Percentiles rank a stretch among this genome's conserved stretches.
These are phyloP conservation scores for Aspergillus nidulans DNA, from an alignment of 495 filamentous ascomycete species.

Conservation along the genomic window DNA sequence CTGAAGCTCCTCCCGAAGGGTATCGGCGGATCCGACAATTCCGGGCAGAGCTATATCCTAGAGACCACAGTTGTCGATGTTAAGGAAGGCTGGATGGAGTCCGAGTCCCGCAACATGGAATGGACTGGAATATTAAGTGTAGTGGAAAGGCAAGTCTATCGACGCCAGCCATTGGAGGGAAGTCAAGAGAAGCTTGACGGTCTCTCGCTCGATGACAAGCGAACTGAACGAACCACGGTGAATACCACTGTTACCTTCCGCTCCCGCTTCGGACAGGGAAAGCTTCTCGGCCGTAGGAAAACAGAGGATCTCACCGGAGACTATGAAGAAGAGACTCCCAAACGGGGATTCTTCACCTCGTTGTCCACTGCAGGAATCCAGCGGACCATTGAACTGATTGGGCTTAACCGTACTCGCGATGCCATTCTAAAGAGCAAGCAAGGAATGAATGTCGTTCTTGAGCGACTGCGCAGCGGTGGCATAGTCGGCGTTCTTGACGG, in stretches of 20 bases:
- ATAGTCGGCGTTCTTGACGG: conserved; percentile 83
- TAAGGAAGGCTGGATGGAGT: conserved; percentile 82
- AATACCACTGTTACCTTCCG: conserved; percentile 80
- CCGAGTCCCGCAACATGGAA: conserved; percentile 79
- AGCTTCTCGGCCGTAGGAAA: conserved; percentile 52
- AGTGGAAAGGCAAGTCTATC: conserved; percentile 80
- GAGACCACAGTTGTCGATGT: conserved; percentile 89
- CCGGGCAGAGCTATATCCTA: conserved; percentile 78
- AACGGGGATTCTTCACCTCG: conserved; percentile 59
- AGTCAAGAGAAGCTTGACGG: conserved; percentile 19
- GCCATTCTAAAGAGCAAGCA: conserved; percentile 84
- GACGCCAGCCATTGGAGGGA: conserved; percentile 35
- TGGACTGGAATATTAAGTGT: conserved; percentile 91
- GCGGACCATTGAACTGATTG: conserved; percentile 84
- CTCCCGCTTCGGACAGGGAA: conserved; percentile 72
- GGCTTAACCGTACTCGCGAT: conserved; percentile 74
- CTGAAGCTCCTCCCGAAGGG: conserved; percentile 77
- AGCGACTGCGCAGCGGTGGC: conserved; percentile 75
- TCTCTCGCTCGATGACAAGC: conserved; percentile 35
- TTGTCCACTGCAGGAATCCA: conserved; percentile 81
- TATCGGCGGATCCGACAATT: conserved; percentile 67
- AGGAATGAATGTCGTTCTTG: conserved; percentile 92
- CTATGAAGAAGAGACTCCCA: conserved; percentile 50
- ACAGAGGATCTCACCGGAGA: conserved; percentile 28
- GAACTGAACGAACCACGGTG: conserved; percentile 69